Evolutionary conservation across 2,329 filamentous ascomycete species (phyloP), one percentile per base, ranked within the genome.

Genomic region (Penicillium sp.): DNA sequence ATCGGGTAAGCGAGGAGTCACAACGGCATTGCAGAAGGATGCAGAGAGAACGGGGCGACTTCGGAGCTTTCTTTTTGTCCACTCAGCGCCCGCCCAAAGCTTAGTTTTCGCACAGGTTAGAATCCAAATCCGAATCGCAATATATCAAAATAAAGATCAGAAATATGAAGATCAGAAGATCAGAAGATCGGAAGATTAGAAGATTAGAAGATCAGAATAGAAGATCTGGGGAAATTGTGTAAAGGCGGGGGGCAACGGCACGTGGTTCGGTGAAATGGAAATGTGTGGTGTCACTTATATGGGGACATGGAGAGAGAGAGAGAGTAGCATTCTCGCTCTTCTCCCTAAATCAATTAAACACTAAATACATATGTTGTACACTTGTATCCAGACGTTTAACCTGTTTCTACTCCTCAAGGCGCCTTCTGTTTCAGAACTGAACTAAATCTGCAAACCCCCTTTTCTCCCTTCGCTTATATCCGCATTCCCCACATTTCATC

Each of bases 191-290:
- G 12, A 24, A 24, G 22, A 24, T 39, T 1, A 1, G 22, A 26
- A 39, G 7, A 39, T 39, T 7, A 21, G 21, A 17, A 37, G 5
- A 22, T 21, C 7, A 6, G 43, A 44, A 45, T 24, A 37, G 48
- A 51, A 41, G 43, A 51, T 51, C 48, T 51, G 48, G 48, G 48
- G 48, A 51, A 51, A 28, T 43, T 26, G 33, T 41, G 22, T 19
- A 45, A 49, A 47, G 48, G 48, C 48, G 48, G 48, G 48, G 21
- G 34, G 21, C 15, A 46, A 32, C n/a, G 38, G 48, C 48, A 51
- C 48, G 48, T 51, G 48, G 44, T 26, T 19, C 31, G 38, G 26
- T 24, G 26, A 31, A 15, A 26, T 37, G 29, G 28, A 29, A 43
- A 10, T 34, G 31, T 26, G 26, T 9, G 24, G 21, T 45, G 43